Percentiles rank a stretch among this genome's conserved stretches.
These are phyloP conservation scores for Hirschfeldia incana DNA, from an alignment of 345 rosid species.

Conservation along the genomic window DNA sequence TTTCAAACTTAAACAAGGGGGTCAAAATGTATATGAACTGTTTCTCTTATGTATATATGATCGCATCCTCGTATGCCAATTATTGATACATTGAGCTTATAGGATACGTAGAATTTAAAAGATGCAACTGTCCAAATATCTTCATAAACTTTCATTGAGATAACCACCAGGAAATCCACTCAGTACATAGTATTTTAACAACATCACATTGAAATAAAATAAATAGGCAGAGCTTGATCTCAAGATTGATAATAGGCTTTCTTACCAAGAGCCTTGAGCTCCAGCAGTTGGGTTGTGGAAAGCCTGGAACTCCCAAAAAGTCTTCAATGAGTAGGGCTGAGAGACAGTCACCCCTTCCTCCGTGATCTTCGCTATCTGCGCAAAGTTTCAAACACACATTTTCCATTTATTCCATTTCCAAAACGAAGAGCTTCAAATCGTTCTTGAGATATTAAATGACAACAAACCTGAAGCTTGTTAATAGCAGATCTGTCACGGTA, in stretches of 20 bases:
- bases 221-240: not conserved
- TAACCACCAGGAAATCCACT: not conserved
- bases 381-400: not conserved
- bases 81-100: not conserved
- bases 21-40: too few relatives aligned
- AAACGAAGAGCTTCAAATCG: not conserved
- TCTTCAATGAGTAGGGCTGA: constrained; percentile 85
- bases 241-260: constrained; percentile 1
- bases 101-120: not conserved
- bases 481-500: constrained; percentile 48
- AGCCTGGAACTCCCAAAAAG: constrained; percentile 79
- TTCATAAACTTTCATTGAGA: not conserved
- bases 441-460: too few relatives aligned
- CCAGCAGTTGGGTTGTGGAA: constrained; percentile 79
- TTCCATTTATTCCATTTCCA: not conserved
- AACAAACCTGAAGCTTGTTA: constrained; percentile 90
- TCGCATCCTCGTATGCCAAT: not conserved
- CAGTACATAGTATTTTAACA: not conserved
- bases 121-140: not conserved
- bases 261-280: constrained; percentile 93
- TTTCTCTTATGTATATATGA: not conserved
- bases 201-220: not conserved
- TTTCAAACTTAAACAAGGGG: too few relatives aligned
- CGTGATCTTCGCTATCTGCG: constrained; percentile 90
- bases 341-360: constrained; percentile 82